phyloP scores from a whole-genome alignment of 2,329 filamentous ascomycete genomes.

The Apiospora phragmitis region DNA sequence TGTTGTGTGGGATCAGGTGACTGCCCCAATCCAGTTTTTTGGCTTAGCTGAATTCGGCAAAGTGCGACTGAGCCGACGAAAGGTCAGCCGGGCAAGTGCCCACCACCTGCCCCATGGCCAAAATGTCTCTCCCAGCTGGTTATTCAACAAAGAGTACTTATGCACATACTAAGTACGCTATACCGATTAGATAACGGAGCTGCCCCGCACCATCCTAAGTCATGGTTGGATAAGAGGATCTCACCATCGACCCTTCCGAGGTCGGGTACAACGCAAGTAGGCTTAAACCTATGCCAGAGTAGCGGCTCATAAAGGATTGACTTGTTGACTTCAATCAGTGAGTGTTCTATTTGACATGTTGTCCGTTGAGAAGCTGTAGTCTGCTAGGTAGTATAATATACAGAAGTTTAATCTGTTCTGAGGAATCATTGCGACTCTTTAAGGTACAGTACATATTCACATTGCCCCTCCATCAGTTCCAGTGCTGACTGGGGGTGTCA shows the following conservation, averaged over 20 bases:
- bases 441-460: background rate
- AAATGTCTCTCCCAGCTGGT: background rate
- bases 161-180: background rate
- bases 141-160: background rate
- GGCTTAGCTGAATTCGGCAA: background rate
- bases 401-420: background rate
- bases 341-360: background rate
- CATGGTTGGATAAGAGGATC: background rate
- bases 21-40: conserved; percentile 7
- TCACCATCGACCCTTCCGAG: background rate
- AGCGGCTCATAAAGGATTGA: background rate
- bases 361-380: background rate
- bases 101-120: background rate
- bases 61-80: background rate
- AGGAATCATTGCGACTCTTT: background rate
- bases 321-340: background rate
- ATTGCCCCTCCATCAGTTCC: background rate
- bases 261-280: background rate
- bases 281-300: background rate
- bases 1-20: conserved; percentile 12
- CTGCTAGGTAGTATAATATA: background rate
- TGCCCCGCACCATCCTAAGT: background rate
- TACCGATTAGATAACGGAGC: background rate
- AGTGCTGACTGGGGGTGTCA: background rate
- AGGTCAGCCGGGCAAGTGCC: background rate